Percentiles rank a stretch among this genome's conserved stretches.
These are phyloP conservation scores for Colletotrichum abscissum DNA, from an alignment of 2,329 filamentous ascomycete genomes.

Conservation along the genomic window DNA sequence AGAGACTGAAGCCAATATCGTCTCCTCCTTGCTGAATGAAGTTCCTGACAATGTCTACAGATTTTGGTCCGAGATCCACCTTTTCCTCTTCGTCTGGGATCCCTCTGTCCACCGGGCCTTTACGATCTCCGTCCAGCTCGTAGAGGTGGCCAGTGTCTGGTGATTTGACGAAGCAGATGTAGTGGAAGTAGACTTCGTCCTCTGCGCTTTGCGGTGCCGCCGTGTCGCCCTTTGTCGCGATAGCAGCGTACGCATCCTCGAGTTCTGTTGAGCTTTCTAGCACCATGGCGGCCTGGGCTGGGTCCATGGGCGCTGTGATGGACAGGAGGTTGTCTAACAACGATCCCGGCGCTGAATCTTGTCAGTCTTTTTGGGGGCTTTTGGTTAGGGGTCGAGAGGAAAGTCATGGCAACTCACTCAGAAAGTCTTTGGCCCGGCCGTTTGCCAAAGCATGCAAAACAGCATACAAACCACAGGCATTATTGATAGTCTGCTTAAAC, in stretches of 20 bases:
- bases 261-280: constrained; percentile 74
- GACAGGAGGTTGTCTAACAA: constrained; percentile 67
- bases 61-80: constrained; percentile 64
- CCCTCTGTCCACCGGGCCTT: constrained; percentile 70
- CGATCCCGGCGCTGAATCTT: constrained; percentile 32
- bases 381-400: neutral
- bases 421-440: constrained; percentile 48
- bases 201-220: constrained; percentile 68
- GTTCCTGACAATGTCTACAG: constrained; percentile 61
- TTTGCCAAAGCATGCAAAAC: constrained; percentile 74
- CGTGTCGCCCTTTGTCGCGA: constrained; percentile 71
- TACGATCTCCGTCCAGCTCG: constrained; percentile 76
- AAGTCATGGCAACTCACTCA: constrained; percentile 52
- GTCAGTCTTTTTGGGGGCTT: neutral
- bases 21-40: constrained; percentile 43
- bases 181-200: constrained; percentile 75
- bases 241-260: constrained; percentile 72
- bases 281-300: constrained; percentile 66
- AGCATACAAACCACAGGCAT: constrained; percentile 77
- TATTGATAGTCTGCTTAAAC: constrained; percentile 79
- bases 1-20: constrained; percentile 44
- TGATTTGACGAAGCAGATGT: constrained; percentile 76
- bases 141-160: constrained; percentile 65
- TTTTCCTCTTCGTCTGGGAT: constrained; percentile 52
- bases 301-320: constrained; percentile 67